Conservation (phyloP, 441 rosid species). For the Gossypium aridum region DNA sequence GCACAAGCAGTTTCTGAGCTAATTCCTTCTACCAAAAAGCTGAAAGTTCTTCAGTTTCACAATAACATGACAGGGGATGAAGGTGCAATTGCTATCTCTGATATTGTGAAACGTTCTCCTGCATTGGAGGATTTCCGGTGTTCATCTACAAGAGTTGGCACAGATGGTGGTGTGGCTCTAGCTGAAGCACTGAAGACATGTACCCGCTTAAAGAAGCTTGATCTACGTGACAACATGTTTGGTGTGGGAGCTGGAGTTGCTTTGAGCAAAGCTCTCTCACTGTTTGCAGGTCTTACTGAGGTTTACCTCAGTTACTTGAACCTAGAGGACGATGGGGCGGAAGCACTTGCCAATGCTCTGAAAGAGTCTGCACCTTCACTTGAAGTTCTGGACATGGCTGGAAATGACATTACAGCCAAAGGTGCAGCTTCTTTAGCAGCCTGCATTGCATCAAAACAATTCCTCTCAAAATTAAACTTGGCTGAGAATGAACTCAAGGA, state of each 20-base stretch:
- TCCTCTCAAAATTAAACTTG: conserved; percentile 42
- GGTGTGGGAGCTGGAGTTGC: conserved; percentile 61
- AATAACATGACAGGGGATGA: conserved; percentile 20
- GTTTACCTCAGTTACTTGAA: conserved; percentile 53
- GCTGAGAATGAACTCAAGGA: conserved; percentile 28
- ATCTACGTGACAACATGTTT: conserved; percentile 70
- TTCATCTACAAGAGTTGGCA: conserved; percentile 53
- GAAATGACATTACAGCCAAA: conserved; percentile 52
- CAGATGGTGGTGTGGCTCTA: conserved; percentile 62
- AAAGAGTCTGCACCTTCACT: conserved; percentile 40
- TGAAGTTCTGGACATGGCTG: conserved; percentile 57
- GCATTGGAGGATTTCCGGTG: conserved; percentile 54
- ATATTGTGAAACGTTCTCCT: not conserved
- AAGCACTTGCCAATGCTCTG: conserved; percentile 38
- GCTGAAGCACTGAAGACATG: conserved; percentile 45
- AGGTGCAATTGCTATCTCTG: conserved; percentile 2
- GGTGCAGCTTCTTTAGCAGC: conserved; percentile 36
- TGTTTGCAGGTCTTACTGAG: conserved; percentile 35
- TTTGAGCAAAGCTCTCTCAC: conserved; percentile 36
- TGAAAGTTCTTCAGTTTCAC: conserved; percentile 56
- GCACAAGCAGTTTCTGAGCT: conserved; percentile 54
- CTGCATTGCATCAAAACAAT: conserved; percentile 42
- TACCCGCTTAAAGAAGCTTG: conserved; percentile 46
- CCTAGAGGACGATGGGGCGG: conserved; percentile 58
- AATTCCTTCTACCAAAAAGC: conserved; percentile 47